A percentile compares a stretch with the other conserved stretches of the same genome.
Evolutionary conservation across 352 stramenopile genomes (phyloP).

Genomic region (Pythium periplocum): DNA sequence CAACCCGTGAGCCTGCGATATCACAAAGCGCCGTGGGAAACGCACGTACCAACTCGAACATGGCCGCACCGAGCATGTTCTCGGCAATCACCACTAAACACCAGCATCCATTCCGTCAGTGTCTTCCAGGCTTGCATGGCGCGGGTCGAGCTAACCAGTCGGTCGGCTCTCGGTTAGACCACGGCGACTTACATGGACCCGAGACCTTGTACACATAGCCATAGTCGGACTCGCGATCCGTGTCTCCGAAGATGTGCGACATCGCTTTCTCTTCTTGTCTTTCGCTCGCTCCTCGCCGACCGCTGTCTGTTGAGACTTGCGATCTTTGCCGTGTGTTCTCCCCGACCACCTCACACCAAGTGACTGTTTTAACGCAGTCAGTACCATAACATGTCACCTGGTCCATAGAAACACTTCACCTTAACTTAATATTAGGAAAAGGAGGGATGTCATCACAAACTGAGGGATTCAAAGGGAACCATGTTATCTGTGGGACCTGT

Average conservation of each 20-base stretch:
- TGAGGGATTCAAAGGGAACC: too few relatives aligned
- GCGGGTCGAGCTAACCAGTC: too few relatives aligned
- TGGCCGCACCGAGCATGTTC: slow-evolving; percentile 98
- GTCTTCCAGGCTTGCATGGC: too few relatives aligned
- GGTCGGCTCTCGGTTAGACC: slow-evolving; percentile 17
- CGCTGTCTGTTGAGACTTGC: slow-evolving; percentile 2
- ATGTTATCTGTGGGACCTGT: too few relatives aligned
- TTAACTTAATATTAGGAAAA: too few relatives aligned
- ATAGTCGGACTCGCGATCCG: slow-evolving; percentile 93
- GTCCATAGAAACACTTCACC: too few relatives aligned
- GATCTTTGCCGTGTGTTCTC: slow-evolving; percentile 23
- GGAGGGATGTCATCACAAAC: too few relatives aligned
- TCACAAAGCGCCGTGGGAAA: not conserved
- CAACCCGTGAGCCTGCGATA: not conserved
- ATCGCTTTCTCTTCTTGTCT: slow-evolving; percentile 28
- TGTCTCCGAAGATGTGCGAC: slow-evolving; percentile 83
- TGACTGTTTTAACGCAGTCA: too few relatives aligned
- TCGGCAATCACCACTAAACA: slow-evolving; percentile 96
- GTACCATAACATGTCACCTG: too few relatives aligned
- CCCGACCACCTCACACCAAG: not conserved
- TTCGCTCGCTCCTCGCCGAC: not conserved
- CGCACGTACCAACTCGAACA: slow-evolving; percentile 92
- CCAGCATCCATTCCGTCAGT: not conserved
- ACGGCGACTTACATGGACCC: slow-evolving; percentile 80
- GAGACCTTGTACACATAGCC: slow-evolving; percentile 99